These are phyloP conservation scores for Keithomyces neogunnii DNA, from an alignment of 2,329 filamentous ascomycete species.

Conservation along the genomic window DNA sequence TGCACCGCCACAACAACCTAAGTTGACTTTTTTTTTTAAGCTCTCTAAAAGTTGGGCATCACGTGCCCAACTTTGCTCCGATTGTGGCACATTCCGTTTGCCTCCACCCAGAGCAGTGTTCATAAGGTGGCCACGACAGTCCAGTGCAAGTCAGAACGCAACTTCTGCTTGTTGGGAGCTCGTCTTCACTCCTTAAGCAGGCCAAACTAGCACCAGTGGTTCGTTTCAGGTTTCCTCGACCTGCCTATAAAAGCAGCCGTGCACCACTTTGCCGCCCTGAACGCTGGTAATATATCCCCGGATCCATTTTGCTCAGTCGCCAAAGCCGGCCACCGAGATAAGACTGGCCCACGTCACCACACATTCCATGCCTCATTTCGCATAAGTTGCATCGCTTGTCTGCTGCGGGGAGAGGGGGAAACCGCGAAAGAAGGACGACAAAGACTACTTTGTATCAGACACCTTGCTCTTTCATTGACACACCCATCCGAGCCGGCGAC, in stretches of 20 bases:
- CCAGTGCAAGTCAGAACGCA: not conserved
- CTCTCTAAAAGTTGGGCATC: not conserved
- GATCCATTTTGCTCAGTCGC: not conserved
- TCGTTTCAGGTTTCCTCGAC: too few relatives aligned
- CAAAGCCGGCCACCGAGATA: not conserved
- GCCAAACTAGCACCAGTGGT: too few relatives aligned
- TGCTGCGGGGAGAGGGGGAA: not conserved
- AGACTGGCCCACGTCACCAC: not conserved
- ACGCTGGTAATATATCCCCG: not conserved
- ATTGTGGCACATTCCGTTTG: slow-evolving; percentile 3
- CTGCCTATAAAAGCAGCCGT: too few relatives aligned
- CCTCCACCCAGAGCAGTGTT: not conserved
- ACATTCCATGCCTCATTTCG: slow-evolving; percentile 1
- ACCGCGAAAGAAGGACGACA: not conserved
- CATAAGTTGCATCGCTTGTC: slow-evolving; percentile 2
- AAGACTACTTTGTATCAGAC: not conserved
- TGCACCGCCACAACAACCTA: slow-evolving; percentile 7
- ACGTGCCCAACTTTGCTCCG: not conserved
- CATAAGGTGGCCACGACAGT: not conserved
- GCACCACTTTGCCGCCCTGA: not conserved
- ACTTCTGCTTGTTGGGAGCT: not conserved
- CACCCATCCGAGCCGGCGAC: too few relatives aligned
- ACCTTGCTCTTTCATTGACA: not conserved
- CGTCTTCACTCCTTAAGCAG: not conserved
- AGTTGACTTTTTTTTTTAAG: not conserved